These are phyloP conservation scores for Leishmania martiniquensis DNA, from an alignment of 208 protist species.

Conservation along the genomic window DNA sequence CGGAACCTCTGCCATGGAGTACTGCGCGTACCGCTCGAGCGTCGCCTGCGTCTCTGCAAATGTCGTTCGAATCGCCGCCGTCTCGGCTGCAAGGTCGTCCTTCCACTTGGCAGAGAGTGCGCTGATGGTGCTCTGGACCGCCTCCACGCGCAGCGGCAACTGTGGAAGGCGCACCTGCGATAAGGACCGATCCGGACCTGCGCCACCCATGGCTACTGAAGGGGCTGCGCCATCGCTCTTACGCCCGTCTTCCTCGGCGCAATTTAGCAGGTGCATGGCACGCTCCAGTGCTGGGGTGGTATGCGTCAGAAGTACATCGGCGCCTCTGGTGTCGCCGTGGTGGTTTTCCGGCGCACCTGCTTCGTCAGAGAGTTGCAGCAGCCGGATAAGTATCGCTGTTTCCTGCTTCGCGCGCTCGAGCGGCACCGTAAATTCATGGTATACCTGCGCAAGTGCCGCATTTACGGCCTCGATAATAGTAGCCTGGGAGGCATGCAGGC, in stretches of 20 bases:
- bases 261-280: conserved; percentile 3
- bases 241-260: not conserved
- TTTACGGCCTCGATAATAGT: conserved; percentile 9
- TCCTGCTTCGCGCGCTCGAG: conserved; percentile 9
- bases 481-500: conserved; percentile 8
- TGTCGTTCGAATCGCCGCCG: not conserved
- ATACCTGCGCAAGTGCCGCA: conserved; percentile 14
- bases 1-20: conserved; percentile 40
- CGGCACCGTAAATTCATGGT: not conserved
- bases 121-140: conserved; percentile 11
- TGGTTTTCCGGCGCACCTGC: not conserved
- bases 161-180: conserved; percentile 13
- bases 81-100: conserved; percentile 4
- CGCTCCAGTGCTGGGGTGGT: conserved; percentile 23
- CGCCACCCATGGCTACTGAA: not conserved
- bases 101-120: conserved; percentile 12
- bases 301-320: not conserved
- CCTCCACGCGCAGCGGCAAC: not conserved
- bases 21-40: conserved; percentile 65
- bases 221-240: not conserved
- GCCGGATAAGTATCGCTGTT: conserved; percentile 28
- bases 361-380: conserved; percentile 36
- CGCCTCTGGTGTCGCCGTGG: not conserved
- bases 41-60: conserved; percentile 26
- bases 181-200: not conserved